Percentiles rank a stretch among this genome's conserved stretches.
These are phyloP conservation scores for Rhizoctonia solani DNA, from an alignment of 1,284 basidiomycete genomes.

Conservation along the genomic window DNA sequence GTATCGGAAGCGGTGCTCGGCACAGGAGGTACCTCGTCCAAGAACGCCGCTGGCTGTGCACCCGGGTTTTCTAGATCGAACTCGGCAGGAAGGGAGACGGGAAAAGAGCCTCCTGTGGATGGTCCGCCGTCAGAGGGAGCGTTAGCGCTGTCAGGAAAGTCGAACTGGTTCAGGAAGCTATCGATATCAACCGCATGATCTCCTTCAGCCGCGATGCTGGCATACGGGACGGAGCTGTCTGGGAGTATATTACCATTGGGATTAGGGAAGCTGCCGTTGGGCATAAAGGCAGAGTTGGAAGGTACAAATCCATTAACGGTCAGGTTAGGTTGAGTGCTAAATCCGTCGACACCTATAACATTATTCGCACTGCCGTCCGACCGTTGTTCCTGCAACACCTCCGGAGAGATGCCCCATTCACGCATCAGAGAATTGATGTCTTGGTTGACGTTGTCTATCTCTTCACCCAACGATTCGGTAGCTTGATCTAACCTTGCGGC, in stretches of 20 bases:
- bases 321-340: no score
- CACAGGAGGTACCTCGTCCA: constrained; percentile 19
- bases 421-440: constrained; percentile 52
- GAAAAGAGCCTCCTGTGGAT: neutral
- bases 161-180: constrained; percentile 34
- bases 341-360: neutral
- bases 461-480: constrained; percentile 47
- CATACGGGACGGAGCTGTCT: constrained; percentile 1
- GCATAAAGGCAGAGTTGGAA: no score
- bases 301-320: no score
- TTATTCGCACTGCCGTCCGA: constrained; percentile 23
- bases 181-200: constrained; percentile 34
- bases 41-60: constrained; percentile 19
- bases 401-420: constrained; percentile 46
- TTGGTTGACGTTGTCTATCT: constrained; percentile 51
- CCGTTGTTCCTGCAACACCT: constrained; percentile 21
- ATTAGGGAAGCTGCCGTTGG: no score
- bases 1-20: constrained; percentile 20
- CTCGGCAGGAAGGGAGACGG: constrained; percentile 24
- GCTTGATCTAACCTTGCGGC: constrained; percentile 41
- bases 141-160: neutral
- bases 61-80: constrained; percentile 32
- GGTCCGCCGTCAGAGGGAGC: neutral
- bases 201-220: constrained; percentile 22
- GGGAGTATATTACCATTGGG: neutral